A percentile compares a stretch with the other conserved stretches of the same genome.
Evolutionary conservation across 768 basidiomycete genomes (phyloP).

Genomic region (Xanthoconium stramineum): DNA sequence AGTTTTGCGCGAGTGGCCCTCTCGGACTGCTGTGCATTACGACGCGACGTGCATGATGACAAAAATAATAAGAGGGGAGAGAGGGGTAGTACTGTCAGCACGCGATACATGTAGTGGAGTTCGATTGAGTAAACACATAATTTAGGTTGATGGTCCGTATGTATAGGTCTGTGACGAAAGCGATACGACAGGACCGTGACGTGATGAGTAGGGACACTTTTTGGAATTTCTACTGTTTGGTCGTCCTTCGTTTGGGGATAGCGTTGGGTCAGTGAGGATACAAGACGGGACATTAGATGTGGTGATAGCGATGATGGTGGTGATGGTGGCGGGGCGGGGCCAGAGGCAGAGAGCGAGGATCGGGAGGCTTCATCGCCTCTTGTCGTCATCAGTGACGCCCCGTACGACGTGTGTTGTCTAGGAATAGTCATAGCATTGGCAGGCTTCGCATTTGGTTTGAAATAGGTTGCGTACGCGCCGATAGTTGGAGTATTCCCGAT

Average conservation of each 20-base stretch:
- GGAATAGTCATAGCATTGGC: constrained; percentile 37
- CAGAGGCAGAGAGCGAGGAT: background rate
- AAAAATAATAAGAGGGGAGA: background rate
- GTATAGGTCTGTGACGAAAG: background rate
- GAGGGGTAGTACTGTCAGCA: too few species aligned
- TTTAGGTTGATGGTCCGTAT: background rate
- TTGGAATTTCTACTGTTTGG: too few species aligned
- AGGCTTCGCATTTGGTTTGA: constrained; percentile 59
- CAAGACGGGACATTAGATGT: too few species aligned
- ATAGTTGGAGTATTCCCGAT: constrained; percentile 42
- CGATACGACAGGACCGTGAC: background rate
- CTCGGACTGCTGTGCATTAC: too few species aligned
- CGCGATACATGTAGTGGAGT: background rate
- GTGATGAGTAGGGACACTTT: background rate
- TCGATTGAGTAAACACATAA: background rate
- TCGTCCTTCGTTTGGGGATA: background rate
- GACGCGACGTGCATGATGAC: background rate
- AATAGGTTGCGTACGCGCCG: constrained; percentile 63
- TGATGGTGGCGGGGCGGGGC: constrained; percentile 7
- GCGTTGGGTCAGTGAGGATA: background rate
- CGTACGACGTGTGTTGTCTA: constrained; percentile 33
- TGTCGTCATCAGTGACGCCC: constrained; percentile 22
- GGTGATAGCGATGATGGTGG: background rate
- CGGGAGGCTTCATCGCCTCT: background rate
- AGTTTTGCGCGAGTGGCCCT: too few species aligned